Evolutionary conservation across 192 early-diverging fungal species (phyloP), one percentile per base, ranked within the genome.

Genomic region (Obelidium mucronatum): DNA sequence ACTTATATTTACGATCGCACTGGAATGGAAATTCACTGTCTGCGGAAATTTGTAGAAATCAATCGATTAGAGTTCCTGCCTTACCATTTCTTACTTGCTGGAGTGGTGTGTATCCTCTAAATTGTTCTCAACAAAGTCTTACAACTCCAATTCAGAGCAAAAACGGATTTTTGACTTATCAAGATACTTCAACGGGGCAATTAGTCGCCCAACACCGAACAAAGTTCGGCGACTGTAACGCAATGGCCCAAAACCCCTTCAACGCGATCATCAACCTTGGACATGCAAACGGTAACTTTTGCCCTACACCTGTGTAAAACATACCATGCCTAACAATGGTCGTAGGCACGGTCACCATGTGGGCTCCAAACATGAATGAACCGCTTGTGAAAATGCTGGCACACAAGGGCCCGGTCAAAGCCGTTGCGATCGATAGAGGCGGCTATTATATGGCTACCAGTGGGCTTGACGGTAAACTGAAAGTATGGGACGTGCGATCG

Each of bases 311-410:
- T n/a, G n/a, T n/a, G n/a, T n/a, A n/a, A n/a, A n/a, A n/a, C n/a
- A n/a, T n/a, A n/a, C n/a, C n/a, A n/a, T n/a, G n/a, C n/a, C n/a
- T n/a, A n/a, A n/a, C n/a, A n/a, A n/a, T n/a, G n/a, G n/a, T n/a
- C n/a, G n/a, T n/a, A n/a, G n/a, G n/a, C n/a, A n/a, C n/a, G n/a
- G 97, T 98, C 1, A 93, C 94, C 0, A 65, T 98, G 76, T 98
- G 97, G 97, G 84, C 93, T 51, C 97, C 97, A 2, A 91, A 87
- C 36, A 91, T 93, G 87, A 75, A 88, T 2, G 82, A 88, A 65
- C 95, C 97, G 39, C 80, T 98, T 39, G 97, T 96, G 39, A 97
- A 96, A 80, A 94, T 98, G 90, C 85, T 94, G n/a, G 94, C 93
- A 77, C 97, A 98, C 79, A 84, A 87, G 56, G 94, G 94, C 17